Evolutionary conservation across 2,329 filamentous ascomycete genomes (phyloP), one percentile per base, ranked within the genome.

Genomic region (Bipolaris bicolor): DNA sequence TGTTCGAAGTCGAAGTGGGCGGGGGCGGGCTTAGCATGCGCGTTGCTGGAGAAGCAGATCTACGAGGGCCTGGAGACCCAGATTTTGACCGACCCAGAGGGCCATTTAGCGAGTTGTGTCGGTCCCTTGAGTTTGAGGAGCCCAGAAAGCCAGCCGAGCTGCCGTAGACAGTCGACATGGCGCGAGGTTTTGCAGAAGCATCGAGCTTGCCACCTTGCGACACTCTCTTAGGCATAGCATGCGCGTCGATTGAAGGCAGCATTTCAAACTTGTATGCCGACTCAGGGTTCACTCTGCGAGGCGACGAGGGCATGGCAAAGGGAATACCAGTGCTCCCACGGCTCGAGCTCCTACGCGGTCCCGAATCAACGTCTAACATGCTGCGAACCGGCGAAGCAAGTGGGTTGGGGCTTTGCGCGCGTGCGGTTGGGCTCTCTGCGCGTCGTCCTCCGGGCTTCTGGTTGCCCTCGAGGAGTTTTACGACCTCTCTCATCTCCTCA

Each of bases 401-500:
- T 51, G 61, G 68, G 55, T 82, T 84, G 44, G 87, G 85, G 52
- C 78, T 83, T 26, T 76, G 83, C 82, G 58, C 86, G 82, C 61
- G 88, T 84, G 65, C 50, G 36, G 62, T 63, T 10, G 71, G 72
- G 46, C 74, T 76, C 16, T 68, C 65, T 24, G 67, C 61, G 40
- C 70, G 70, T 24, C 61, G 64, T 7, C 69, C 56, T 44, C 65
- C 55, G 13, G 62, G 52, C 48, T 54, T 63, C 18, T 63, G 61
- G 22, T 65, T 79, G 43, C 82, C 83, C 73, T 90, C 87, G 40
- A 92, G 80, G 60, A 91, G 79, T 46, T 86, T 87, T 64, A 92
- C 80, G 37, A 92, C 87, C 77, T 91, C 89, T 61, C 83, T 82
- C 60, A 89, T 85, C 81, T 94, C 90, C 80, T 92, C 88, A 72